Evolutionary conservation across 371 early-diverging fungal species (phyloP).

Genomic region (Zychaea mexicana): DNA sequence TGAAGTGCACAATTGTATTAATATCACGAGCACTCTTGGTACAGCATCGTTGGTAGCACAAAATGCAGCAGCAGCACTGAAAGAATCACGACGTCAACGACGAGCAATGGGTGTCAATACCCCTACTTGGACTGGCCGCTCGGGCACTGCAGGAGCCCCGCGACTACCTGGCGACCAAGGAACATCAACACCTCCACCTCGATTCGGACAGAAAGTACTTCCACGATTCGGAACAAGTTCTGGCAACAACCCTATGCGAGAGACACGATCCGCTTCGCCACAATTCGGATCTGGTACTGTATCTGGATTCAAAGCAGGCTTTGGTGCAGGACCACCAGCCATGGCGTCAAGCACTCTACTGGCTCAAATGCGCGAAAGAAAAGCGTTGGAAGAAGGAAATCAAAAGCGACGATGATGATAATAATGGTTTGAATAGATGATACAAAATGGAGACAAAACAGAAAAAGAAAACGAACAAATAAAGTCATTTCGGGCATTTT

Average conservation of each 20-base stretch:
- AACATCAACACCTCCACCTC: constrained; percentile 38
- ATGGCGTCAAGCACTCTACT: constrained; percentile 37
- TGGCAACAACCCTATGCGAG: background rate
- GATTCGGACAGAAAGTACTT: constrained; percentile 45
- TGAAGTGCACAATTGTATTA: no score
- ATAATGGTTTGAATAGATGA: no score
- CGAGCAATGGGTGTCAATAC: constrained; percentile 47
- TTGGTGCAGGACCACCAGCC: constrained; percentile 13
- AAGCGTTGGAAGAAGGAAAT: constrained; percentile 1
- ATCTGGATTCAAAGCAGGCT: constrained; percentile 33
- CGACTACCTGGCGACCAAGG: constrained; percentile 8
- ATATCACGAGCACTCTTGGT: no score
- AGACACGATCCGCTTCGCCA: constrained; percentile 6
- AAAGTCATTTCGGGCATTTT: no score
- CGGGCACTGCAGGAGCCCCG: constrained; percentile 65
- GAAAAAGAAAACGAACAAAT: background rate
- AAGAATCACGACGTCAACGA: constrained; percentile 17
- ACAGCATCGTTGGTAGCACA: constrained; percentile 58
- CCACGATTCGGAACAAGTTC: constrained; percentile 20
- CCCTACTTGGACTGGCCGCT: constrained; percentile 75
- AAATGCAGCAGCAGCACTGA: constrained; percentile 56
- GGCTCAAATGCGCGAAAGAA: constrained; percentile 53
- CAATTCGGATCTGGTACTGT: constrained; percentile 42
- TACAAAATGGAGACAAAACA: background rate
- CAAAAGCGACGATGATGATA: background rate